Evolutionary conservation across 129 eudicot genomes (phyloP), one percentile per base, ranked within the genome.

Genomic region (Artemisia argyi): DNA sequence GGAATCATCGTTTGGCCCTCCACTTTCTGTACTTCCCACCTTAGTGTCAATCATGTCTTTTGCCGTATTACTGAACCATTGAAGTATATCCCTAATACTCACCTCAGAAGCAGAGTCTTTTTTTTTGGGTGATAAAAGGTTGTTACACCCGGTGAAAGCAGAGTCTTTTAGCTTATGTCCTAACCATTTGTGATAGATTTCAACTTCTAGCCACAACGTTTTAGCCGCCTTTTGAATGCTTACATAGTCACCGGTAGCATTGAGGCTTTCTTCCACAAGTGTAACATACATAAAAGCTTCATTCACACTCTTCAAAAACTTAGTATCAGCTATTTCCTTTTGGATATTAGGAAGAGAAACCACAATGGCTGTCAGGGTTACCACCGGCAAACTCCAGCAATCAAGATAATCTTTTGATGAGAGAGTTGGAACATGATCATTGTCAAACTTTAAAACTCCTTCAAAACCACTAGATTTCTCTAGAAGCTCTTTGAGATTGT

Each of bases 301-400:
- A 22, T 22, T 56, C 3, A 85, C 82, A 19, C 82, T 65, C 3
- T 17, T n/a, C 16, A 81, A 2, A 26, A 85, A 61, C 35, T 30
- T 4, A 12, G 1, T 44, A 7, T 75, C 44, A 18, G 39, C 46
- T 13, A 2, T 26, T 15, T 59, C 2, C 4, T 32, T 56, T 18
- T 17, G 26, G 49, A 71, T 62, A 13, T 56, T 61, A 5, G 89
- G 79, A 26, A 85, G 84, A 19, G 86, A 73, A 44, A 81, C 4
- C 2, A 83, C 80, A 5, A 85, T 81, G 60, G 79, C 58, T 20
- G 89, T 80, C 9, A 85, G 60, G 13, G 83, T 84, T 17, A 74
- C 83, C 28, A 84, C 60, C 2, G 85, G 76, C 18, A 84, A 70
- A 56, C 81, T 35, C 89, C 86, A 81, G 15, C 86, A 74, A 61